Conservation (phyloP, 2,329 filamentous ascomycete genomes). For the Rutstroemia sp. region DNA sequence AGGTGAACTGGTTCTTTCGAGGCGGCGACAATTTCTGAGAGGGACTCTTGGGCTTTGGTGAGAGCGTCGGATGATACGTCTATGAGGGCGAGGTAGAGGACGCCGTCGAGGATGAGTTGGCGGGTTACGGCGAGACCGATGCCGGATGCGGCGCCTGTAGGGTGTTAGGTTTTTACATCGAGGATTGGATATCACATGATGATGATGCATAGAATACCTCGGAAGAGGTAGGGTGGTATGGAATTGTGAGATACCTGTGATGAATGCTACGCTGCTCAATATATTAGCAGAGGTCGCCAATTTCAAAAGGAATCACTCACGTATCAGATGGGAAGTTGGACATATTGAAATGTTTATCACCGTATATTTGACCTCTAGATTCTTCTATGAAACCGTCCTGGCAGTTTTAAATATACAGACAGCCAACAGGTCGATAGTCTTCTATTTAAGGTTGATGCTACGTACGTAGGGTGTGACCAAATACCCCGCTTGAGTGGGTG, state of each 20-base stretch:
- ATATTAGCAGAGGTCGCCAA: neutral
- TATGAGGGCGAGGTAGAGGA: conserved; percentile 15
- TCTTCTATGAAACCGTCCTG: no score
- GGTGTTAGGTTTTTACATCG: neutral
- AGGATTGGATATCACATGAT: neutral
- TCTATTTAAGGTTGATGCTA: no score
- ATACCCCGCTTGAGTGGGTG: no score
- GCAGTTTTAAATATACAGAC: no score
- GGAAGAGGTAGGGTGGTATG: neutral
- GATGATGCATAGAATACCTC: neutral
- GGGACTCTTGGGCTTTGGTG: neutral
- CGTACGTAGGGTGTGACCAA: no score
- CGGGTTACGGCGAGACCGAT: conserved; percentile 18
- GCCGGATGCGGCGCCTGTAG: conserved; percentile 18
- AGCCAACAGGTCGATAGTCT: no score
- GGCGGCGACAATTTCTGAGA: neutral
- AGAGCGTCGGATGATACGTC: conserved; percentile 12
- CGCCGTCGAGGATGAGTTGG: conserved; percentile 16
- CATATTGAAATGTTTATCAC: neutral
- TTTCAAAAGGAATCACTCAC: neutral
- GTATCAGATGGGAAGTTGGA: neutral
- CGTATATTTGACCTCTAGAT: no score
- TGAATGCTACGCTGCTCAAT: conserved; percentile 16
- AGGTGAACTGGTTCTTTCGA: neutral
- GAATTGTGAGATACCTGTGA: conserved; percentile 14